Conservation (phyloP, 2,329 filamentous ascomycete species). For the Coniosporium tulheliwenetii region DNA sequence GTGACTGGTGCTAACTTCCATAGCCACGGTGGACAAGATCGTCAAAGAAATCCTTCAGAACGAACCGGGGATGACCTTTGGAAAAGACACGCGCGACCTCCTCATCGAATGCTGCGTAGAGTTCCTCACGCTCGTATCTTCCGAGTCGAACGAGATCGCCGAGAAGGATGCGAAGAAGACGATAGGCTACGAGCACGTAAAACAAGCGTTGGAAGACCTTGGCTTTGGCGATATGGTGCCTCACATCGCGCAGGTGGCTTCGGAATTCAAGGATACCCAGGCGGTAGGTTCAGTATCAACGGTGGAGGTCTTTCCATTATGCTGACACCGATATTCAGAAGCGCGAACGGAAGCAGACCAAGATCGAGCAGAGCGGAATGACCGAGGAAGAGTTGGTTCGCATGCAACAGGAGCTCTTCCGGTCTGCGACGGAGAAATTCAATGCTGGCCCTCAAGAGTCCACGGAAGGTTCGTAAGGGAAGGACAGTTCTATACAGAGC, state of each 20-base stretch:
- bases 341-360: conserved; percentile 92
- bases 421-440: conserved; percentile 60
- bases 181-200: conserved; percentile 95
- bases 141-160: conserved; percentile 95
- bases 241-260: conserved; percentile 71
- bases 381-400: conserved; percentile 78
- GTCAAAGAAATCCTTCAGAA: conserved; percentile 1
- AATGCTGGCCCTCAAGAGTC: conserved; percentile 32
- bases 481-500: too few relatives aligned
- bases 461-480: neutral
- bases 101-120: conserved; percentile 98
- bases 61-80: conserved; percentile 55
- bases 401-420: conserved; percentile 85
- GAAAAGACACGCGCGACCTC: conserved; percentile 87
- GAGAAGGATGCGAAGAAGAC: conserved; percentile 99
- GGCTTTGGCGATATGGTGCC: conserved; percentile 88
- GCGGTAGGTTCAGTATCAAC: conserved; percentile 45
- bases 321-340: conserved; percentile 37
- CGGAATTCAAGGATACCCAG: conserved; percentile 82
- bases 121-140: conserved; percentile 97
- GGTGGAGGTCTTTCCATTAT: neutral
- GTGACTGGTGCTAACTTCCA: too few relatives aligned
- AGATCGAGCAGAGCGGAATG: conserved; percentile 88
- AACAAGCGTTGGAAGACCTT: conserved; percentile 80
- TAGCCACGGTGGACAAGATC: conserved; percentile 3